Evolutionary conservation across 2,329 filamentous ascomycete species (phyloP).

Genomic region (Colletotrichum tabaci): DNA sequence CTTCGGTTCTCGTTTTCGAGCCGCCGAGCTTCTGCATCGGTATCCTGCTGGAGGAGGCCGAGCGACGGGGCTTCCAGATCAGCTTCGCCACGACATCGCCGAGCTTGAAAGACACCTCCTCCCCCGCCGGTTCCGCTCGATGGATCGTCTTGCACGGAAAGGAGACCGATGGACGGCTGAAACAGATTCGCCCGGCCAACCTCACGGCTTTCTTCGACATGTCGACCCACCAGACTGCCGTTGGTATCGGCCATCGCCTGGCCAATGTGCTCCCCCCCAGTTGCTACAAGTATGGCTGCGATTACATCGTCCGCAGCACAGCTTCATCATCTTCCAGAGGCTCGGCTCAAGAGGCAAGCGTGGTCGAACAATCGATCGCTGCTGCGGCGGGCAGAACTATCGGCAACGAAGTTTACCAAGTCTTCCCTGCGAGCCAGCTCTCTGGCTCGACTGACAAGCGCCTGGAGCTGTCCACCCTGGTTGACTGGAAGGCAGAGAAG

Average conservation of each 20-base stretch:
- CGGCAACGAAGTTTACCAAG: not conserved
- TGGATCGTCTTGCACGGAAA: constrained; percentile 12
- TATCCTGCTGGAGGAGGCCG: too few relatives aligned
- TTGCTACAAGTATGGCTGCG: not conserved
- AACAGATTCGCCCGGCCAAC: not conserved
- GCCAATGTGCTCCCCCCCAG: not conserved
- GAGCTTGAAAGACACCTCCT: too few relatives aligned
- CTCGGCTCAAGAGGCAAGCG: too few relatives aligned
- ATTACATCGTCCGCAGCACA: not conserved
- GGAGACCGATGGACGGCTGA: not conserved
- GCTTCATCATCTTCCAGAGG: too few relatives aligned
- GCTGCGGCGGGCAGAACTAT: not conserved
- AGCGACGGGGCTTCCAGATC: too few relatives aligned
- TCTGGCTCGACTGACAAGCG: not conserved
- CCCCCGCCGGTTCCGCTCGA: not conserved
- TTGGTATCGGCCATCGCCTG: not conserved
- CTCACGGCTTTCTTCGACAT: constrained; percentile 8
- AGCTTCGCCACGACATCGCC: too few relatives aligned
- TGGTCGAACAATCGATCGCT: too few relatives aligned
- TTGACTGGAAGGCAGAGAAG: constrained; percentile 8
- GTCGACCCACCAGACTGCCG: not conserved
- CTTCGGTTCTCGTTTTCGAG: too few relatives aligned
- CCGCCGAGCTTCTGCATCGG: too few relatives aligned
- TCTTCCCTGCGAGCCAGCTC: not conserved
- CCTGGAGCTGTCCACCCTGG: not conserved